Conservation (phyloP, 345 rosid species). For the Gossypium mustelinum region DNA sequence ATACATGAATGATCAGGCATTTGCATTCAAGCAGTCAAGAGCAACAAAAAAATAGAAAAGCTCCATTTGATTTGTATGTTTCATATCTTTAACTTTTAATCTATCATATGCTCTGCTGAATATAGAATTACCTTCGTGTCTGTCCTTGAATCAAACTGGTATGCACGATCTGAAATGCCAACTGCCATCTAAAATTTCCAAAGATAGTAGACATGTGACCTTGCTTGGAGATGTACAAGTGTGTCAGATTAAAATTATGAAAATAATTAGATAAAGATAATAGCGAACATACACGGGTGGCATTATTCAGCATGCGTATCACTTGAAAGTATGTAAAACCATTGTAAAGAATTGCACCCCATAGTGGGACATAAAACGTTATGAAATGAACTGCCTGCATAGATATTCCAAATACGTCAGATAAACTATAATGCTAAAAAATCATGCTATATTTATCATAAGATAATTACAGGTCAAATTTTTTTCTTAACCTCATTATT, state of each 20-base stretch:
- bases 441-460: neutral
- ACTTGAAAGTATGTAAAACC: constrained; percentile 92
- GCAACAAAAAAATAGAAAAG: neutral
- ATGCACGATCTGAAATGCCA: constrained; percentile 78
- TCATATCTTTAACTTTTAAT: neutral
- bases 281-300: constrained; percentile 60
- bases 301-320: constrained; percentile 91
- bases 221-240: constrained; percentile 10
- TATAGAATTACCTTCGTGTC: constrained; percentile 61
- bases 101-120: neutral
- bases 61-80: neutral
- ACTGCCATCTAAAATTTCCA: constrained; percentile 70
- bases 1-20: neutral
- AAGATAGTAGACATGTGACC: constrained; percentile 3
- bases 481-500: neutral
- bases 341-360: constrained; percentile 97
- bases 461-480: neutral
- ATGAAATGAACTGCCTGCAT: constrained; percentile 87
- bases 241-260: neutral
- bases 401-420: neutral
- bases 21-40: constrained; percentile 1
- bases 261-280: neutral
- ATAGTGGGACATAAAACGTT: constrained; percentile 82
- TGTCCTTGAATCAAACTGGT: constrained; percentile 57
- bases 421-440: neutral